A percentile compares a stretch with the other conserved stretches of the same genome.
These are phyloP conservation scores for Bonia amplexicaulis DNA, from an alignment of 176 grass and related monocot species.

Conservation along the genomic window DNA sequence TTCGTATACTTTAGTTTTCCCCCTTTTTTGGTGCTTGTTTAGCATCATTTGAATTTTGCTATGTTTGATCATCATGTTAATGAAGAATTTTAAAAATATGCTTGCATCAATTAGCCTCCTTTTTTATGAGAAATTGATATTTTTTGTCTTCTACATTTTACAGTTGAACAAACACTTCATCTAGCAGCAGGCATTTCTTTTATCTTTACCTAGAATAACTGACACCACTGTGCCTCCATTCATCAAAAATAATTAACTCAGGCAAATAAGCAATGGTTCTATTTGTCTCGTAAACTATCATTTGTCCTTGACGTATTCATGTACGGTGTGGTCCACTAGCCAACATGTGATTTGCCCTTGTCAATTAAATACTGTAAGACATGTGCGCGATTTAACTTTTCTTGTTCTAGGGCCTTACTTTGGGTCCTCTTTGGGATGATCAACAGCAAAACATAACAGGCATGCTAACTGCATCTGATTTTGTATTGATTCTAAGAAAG, in stretches of 20 bases:
- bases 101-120: neutral
- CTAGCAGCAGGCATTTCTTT: constrained; percentile 13
- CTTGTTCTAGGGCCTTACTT: constrained; percentile 50
- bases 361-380: constrained; percentile 3
- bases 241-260: neutral
- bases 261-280: neutral
- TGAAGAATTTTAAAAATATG: neutral
- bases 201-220: neutral
- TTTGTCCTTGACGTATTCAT: neutral
- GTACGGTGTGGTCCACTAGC: neutral
- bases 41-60: neutral
- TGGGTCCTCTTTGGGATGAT: constrained; percentile 69
- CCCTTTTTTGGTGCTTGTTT: constrained; percentile 5
- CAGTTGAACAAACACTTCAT: neutral
- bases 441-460: constrained; percentile 40
- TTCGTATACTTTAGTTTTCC: neutral
- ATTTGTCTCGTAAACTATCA: neutral
- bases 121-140: neutral
- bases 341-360: neutral
- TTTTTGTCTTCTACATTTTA: neutral
- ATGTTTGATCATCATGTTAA: neutral
- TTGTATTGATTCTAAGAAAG: constrained; percentile 66
- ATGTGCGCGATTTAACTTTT: neutral
- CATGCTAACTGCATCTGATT: constrained; percentile 72
- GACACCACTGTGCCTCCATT: neutral